Percentiles rank a stretch among this genome's conserved stretches.
Evolutionary conservation across 805 yeast species (phyloP).

Genomic region (Candida saitoana): DNA sequence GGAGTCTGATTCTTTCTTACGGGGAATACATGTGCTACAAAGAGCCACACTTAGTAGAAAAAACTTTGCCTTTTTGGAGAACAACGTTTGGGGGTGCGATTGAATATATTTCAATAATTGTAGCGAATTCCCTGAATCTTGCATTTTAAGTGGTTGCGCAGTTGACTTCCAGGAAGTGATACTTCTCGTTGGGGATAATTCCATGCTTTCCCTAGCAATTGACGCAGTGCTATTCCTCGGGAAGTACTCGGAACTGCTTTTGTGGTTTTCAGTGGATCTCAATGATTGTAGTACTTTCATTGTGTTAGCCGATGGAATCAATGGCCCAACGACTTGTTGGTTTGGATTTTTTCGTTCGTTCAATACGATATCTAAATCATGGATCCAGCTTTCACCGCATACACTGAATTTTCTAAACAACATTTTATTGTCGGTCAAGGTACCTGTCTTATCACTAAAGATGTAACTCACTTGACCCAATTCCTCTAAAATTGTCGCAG

Average conservation of each 20-base stretch:
- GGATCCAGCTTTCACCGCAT: conserved; percentile 87
- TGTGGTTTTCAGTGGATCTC: background rate
- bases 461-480: conserved; percentile 94
- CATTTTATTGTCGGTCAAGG: conserved; percentile 93
- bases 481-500: conserved; percentile 94
- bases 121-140: conserved; percentile 46
- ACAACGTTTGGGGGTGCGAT: conserved; percentile 61
- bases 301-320: background rate
- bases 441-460: conserved; percentile 96
- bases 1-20: conserved; percentile 24
- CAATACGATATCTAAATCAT: conserved; percentile 54
- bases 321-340: conserved; percentile 5
- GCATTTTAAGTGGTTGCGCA: conserved; percentile 43
- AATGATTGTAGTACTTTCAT: background rate
- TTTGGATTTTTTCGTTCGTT: conserved; percentile 9
- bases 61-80: conserved; percentile 69
- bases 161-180: conserved; percentile 42
- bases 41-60: conserved; percentile 78
- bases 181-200: conserved; percentile 15
- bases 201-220: conserved; percentile 31
- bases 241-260: conserved; percentile 7
- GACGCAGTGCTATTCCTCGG: conserved; percentile 29
- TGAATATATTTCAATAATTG: conserved; percentile 70
- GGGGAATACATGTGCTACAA: conserved; percentile 88
- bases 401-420: conserved; percentile 83